Conservation (phyloP, 768 basidiomycete genomes). For the Boletus subparvulus region DNA sequence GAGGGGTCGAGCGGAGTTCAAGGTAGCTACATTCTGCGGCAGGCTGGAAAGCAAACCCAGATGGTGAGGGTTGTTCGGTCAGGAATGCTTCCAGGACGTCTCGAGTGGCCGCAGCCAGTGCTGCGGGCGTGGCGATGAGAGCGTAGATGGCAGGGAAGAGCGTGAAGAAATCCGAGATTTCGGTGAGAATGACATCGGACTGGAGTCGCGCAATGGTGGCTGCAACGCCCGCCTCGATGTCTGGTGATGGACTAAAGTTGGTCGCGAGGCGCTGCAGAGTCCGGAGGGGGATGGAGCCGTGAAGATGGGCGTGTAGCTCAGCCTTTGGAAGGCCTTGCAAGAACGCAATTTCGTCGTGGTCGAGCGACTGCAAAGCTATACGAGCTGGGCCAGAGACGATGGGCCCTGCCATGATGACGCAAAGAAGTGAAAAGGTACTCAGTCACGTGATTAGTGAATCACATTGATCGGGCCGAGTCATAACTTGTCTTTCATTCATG, state of each 20-base stretch:
- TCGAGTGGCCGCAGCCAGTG: slow-evolving; percentile 54
- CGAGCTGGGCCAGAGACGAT: slow-evolving; percentile 36
- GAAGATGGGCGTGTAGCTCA: slow-evolving; percentile 84
- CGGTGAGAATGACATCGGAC: slow-evolving; percentile 43
- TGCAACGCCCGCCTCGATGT: slow-evolving; percentile 38
- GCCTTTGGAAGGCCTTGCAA: slow-evolving; percentile 70
- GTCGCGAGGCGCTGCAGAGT: slow-evolving; percentile 61
- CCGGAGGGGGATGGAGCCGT: slow-evolving; percentile 75
- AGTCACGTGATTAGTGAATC: slow-evolving; percentile 15
- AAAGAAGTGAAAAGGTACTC: background rate
- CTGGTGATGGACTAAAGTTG: slow-evolving; percentile 32
- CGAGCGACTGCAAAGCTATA: slow-evolving; percentile 54
- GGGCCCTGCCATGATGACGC: background rate
- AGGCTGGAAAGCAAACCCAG: slow-evolving; percentile 30
- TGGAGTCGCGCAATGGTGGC: slow-evolving; percentile 43
- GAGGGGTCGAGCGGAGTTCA: slow-evolving; percentile 82
- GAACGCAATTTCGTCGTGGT: slow-evolving; percentile 52
- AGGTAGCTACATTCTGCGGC: slow-evolving; percentile 66
- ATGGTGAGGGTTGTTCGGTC: slow-evolving; percentile 17
- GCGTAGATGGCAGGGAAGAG: slow-evolving; percentile 81
- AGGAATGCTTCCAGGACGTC: slow-evolving; percentile 71
- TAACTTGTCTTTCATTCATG: background rate
- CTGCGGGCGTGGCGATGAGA: slow-evolving; percentile 58
- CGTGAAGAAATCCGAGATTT: slow-evolving; percentile 68
- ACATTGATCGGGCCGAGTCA: background rate